phyloP scores from a whole-genome alignment of 2,329 filamentous ascomycete genomes.

The Xylariales sp. region DNA sequence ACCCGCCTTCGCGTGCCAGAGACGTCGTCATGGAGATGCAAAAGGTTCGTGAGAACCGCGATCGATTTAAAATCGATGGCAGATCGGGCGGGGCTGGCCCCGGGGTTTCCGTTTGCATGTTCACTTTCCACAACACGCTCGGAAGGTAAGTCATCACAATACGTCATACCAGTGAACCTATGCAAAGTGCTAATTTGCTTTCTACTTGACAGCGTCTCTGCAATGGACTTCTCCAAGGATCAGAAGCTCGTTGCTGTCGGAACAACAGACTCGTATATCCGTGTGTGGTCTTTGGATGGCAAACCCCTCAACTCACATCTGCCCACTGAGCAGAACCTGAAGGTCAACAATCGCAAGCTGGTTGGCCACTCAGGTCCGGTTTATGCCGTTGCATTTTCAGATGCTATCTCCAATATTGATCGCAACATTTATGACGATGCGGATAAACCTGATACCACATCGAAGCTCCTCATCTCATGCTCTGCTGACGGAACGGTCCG shows the following conservation, averaged over 20 bases:
- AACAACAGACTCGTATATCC: slow-evolving; percentile 91
- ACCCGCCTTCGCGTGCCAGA: slow-evolving; percentile 81
- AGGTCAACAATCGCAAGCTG: slow-evolving; percentile 63
- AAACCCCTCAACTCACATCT: slow-evolving; percentile 69
- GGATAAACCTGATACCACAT: slow-evolving; percentile 42
- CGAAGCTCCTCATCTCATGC: slow-evolving; percentile 79
- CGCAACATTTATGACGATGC: slow-evolving; percentile 48
- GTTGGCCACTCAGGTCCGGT: slow-evolving; percentile 90
- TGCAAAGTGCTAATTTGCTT: slow-evolving; percentile 1
- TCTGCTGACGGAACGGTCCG: slow-evolving; percentile 86
- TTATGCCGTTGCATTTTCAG: slow-evolving; percentile 84
- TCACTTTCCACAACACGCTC: slow-evolving; percentile 95
- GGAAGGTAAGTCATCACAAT: slow-evolving; percentile 64
- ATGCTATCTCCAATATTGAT: slow-evolving; percentile 53
- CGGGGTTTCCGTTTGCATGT: slow-evolving; percentile 89
- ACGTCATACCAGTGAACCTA: background rate
- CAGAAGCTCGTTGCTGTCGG: slow-evolving; percentile 82
- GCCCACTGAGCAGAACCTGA: slow-evolving; percentile 51
- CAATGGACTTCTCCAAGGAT: slow-evolving; percentile 92
- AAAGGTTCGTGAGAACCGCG: slow-evolving; percentile 87
- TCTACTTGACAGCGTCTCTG: slow-evolving; percentile 63
- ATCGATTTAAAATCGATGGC: slow-evolving; percentile 83
- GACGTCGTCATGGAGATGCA: slow-evolving; percentile 94
- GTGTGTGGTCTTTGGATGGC: slow-evolving; percentile 88
- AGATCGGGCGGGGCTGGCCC: slow-evolving; percentile 80